Evolutionary conservation across 352 stramenopile genomes (phyloP), one percentile per base, ranked within the genome.

Genomic region (Plasmopara muralis): DNA sequence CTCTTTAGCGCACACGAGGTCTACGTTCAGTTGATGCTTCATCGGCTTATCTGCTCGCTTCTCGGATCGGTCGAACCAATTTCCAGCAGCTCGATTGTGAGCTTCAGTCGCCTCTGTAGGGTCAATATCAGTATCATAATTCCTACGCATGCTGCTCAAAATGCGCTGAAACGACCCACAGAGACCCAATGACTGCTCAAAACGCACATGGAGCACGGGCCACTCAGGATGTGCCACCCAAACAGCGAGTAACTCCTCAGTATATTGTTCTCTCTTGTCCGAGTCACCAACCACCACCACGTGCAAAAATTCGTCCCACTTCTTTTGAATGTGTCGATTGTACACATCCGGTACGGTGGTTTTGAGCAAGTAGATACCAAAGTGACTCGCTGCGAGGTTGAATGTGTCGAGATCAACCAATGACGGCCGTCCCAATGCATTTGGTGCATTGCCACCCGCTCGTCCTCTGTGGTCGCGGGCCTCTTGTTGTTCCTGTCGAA

Each of bases 241-340:
- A 16, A 70, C 51, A 9, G 64, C 47, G 0, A 89, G 47, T 18
- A 89, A 47, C 43, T 89, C 73, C 31, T 81, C 70, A 16, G 78
- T 89, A 47, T 77, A 83, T 59, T 89, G 78, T 40, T 75, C 56
- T 42, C 77, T 68, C 53, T 76, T 72, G 62, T 84, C 74, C 12
- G 71, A 51, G 33, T 80, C 63, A 10, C 53, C 51, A 9, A 66
- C 60, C 31, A 82, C 74, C 2, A 87, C 78, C 1, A 89, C 72
- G 57, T 89, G 78, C 38, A 89, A 59, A 47, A 85, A 86, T 16
- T 72, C 72, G 47, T 87, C 64, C 78, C 78, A 89, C 53, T 83
- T 61, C 52, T 89, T 89, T n/a, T 45, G 60, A 44, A 81, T 64
- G 29, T 61, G 64, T 20, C 74, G 75, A 38, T 87, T 52, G 38